These are phyloP conservation scores for Adansonia rubrostipa DNA, from an alignment of 441 rosid genomes.

Conservation along the genomic window DNA sequence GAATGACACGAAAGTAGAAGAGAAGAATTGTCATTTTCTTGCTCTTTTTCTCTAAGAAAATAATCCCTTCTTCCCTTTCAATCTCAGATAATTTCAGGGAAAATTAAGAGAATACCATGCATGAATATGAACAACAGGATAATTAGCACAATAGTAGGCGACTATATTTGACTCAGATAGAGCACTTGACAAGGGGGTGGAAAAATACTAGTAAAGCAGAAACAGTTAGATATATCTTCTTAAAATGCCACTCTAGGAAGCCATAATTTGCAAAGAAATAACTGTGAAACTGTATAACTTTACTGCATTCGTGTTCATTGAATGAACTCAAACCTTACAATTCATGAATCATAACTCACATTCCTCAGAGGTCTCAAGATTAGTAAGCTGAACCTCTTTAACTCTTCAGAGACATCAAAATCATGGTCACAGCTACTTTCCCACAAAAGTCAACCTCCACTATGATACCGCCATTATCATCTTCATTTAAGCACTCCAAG, in stretches of 20 bases:
- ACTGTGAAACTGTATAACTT: not conserved
- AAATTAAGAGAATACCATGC: not conserved
- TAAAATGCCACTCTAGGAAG: not conserved
- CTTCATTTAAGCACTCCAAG: not conserved
- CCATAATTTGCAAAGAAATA: not conserved
- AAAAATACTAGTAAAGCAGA: not conserved
- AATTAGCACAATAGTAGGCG: not conserved
- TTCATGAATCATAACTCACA: not conserved
- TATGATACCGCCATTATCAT: not conserved
- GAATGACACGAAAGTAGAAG: not conserved
- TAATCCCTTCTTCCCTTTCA: not conserved
- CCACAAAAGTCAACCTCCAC: not conserved
- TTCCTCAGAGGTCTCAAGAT: constrained; percentile 1
- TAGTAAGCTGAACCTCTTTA: not conserved
- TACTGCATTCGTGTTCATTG: not conserved
- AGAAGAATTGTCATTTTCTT: not conserved
- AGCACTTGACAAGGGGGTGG: not conserved
- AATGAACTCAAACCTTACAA: not conserved
- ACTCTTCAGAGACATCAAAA: no score
- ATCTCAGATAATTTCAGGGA: not conserved
- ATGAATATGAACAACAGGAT: not conserved
- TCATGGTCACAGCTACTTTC: not conserved
- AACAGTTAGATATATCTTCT: constrained; percentile 1
- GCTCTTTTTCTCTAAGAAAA: not conserved
- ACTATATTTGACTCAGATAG: not conserved